Base-by-base conservation (phyloP, 495 filamentous ascomycete species). In the Talaromyces stipitatus region DNA sequence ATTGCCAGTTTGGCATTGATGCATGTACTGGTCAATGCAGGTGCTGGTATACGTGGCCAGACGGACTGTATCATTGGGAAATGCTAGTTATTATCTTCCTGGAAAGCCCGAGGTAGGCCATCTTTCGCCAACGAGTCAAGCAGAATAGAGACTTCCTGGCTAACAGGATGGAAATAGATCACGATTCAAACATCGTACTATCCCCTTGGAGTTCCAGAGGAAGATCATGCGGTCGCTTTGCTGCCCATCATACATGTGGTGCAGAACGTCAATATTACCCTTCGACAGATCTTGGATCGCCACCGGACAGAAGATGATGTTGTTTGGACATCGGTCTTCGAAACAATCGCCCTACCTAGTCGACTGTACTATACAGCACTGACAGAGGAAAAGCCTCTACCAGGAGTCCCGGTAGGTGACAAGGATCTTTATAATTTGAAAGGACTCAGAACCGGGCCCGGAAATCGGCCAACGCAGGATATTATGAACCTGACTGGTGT, bases 341-440 rank as follows among this genome's bases (percentile, higher is more conserved):
- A 62, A 32, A 73, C 66, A 26, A 65, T 78, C 33, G 71, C 70
- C 4, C 81, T 84, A 0, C 81, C 82, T 0, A 84, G 80, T 14
- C 69, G 79, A 5, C 69, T 85, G 0, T 84, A 84, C 62, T 73
- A 65, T 28, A 20, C 24, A 4, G 47, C 47, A 28, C 47, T 9
- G 11, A 24, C 10, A 1, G 23, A 20, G 43, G n/a, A 47, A n/a
- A 24, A 28, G n/a, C 47, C 23, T n/a, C 47, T 50, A 9, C 11
- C 23, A 24, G 47, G 47, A 0, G 63, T 75, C n/a, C 71, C 84
- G 10, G 57, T 85, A 2, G 82, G 76, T 1, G 69, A 86, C 59
- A 88, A 88, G 65, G 85, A 86, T 58, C 80, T 85, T 50, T 83
- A 77, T 64, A 72, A 82, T 27, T 64, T 87, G 9, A 72, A 71